phyloP scores from a whole-genome alignment of 768 basidiomycete species.

The Coprinopsis marcescibilis region DNA sequence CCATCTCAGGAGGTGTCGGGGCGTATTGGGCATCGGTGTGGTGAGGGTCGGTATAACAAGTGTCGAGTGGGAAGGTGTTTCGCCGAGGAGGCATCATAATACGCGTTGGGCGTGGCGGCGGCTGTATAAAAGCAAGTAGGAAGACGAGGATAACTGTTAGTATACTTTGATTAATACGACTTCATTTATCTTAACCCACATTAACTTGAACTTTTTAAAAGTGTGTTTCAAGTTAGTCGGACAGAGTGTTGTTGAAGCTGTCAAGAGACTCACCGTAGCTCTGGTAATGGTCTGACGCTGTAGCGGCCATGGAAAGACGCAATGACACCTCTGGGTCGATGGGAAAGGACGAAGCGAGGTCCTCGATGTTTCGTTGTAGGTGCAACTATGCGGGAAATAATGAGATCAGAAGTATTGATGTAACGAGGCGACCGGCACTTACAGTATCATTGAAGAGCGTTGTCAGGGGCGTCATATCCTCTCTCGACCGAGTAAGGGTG shows the following conservation, averaged over 20 bases:
- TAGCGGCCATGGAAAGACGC: constrained; percentile 32
- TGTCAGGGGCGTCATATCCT: constrained; percentile 40
- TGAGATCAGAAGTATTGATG: no score
- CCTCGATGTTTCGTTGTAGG: constrained; percentile 34
- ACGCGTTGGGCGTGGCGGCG: constrained; percentile 8
- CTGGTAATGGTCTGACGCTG: constrained; percentile 21
- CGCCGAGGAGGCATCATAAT: constrained; percentile 23
- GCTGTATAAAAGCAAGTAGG: background rate
- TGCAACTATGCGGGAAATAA: constrained; percentile 36
- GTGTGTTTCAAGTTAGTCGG: constrained; percentile 5
- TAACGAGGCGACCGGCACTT: constrained; percentile 19
- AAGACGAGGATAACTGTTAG: constrained; percentile 2
- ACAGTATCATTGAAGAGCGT: constrained; percentile 45
- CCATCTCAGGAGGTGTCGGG: constrained; percentile 7
- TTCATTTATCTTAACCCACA: constrained; percentile 3
- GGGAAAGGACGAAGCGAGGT: constrained; percentile 37
- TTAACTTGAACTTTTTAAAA: constrained; percentile 9
- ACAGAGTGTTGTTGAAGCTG: background rate
- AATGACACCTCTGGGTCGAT: constrained; percentile 31
- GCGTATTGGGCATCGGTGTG: constrained; percentile 10
- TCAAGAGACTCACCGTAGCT: constrained; percentile 8
- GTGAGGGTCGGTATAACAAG: constrained; percentile 15
- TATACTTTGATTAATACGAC: constrained; percentile 12
- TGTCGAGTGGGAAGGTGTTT: constrained; percentile 32
- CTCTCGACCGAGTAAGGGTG: constrained; percentile 43